phyloP scores from a whole-genome alignment of 1,139 yeast genomes.

The Geotrichum reessii region DNA sequence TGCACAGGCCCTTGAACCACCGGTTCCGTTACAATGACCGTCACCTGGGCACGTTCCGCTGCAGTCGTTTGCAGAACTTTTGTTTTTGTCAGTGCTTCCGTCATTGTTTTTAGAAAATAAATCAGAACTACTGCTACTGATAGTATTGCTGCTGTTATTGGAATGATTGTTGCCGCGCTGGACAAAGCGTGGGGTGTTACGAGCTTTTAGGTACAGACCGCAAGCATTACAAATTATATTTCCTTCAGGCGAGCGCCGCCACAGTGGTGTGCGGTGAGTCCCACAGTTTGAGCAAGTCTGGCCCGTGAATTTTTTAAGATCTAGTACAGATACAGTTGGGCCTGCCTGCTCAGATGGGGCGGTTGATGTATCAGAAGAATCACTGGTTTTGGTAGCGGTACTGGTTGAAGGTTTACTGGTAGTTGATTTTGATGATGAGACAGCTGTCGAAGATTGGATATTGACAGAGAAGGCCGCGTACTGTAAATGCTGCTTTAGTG shows the following conservation, averaged over 20 bases:
- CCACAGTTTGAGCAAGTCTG: conserved; percentile 62
- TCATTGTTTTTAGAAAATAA: background rate
- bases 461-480: background rate
- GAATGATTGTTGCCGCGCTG: background rate
- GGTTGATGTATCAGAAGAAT: background rate
- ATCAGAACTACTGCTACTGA: background rate
- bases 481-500: background rate
- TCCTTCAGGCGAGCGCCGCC: conserved; percentile 65
- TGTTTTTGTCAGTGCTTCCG: background rate
- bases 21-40: conserved; percentile 82
- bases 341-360: background rate
- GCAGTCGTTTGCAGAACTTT: background rate
- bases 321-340: background rate
- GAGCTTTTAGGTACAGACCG: conserved; percentile 46
- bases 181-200: conserved; percentile 28
- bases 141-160: background rate
- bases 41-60: conserved; percentile 73
- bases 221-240: conserved; percentile 68
- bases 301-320: conserved; percentile 19
- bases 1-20: conserved; percentile 71
- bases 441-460: background rate
- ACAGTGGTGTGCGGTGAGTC: conserved; percentile 59
- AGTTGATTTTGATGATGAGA: background rate
- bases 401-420: background rate
- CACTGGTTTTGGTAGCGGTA: background rate